Conservation (phyloP, 1,284 basidiomycete species). For the Golubevia sp. region DNA sequence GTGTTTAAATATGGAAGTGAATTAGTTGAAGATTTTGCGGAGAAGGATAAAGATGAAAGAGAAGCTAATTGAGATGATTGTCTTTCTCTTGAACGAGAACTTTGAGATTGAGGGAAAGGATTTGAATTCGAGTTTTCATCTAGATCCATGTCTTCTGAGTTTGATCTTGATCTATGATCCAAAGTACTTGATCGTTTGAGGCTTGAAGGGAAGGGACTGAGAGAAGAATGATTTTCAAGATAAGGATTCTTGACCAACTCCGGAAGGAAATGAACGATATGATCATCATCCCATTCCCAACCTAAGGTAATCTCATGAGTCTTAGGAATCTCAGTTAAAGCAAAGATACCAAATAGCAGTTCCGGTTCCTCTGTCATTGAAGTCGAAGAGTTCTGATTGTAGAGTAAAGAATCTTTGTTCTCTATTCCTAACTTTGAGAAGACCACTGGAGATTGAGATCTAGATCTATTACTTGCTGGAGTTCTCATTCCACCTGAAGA, state of each 20-base stretch:
- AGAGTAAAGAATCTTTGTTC: not conserved
- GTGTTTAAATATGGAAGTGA: slow-evolving; percentile 46
- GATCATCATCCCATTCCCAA: slow-evolving; percentile 96
- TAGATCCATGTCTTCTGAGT: slow-evolving; percentile 68
- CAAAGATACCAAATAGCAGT: slow-evolving; percentile 82
- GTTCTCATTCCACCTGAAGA: slow-evolving; percentile 5
- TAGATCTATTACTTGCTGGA: no score
- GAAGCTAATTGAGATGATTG: not conserved
- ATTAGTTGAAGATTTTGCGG: no score
- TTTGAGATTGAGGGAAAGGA: not conserved
- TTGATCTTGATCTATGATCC: no score
- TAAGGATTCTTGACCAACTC: slow-evolving; percentile 69
- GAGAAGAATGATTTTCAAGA: slow-evolving; percentile 26
- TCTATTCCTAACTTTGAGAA: not conserved
- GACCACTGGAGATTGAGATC: not conserved
- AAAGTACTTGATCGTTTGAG: no score
- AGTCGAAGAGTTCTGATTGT: not conserved
- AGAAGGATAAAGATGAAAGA: no score
- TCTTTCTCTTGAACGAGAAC: not conserved
- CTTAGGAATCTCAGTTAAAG: slow-evolving; percentile 74
- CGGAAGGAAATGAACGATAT: slow-evolving; percentile 81
- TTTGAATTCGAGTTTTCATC: slow-evolving; percentile 19
- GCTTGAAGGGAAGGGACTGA: slow-evolving; percentile 18
- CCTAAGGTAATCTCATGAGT: slow-evolving; percentile 86
- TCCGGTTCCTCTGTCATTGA: slow-evolving; percentile 62